Base-by-base conservation (phyloP, 768 basidiomycete species). In the Boletus insuetus region DNA sequence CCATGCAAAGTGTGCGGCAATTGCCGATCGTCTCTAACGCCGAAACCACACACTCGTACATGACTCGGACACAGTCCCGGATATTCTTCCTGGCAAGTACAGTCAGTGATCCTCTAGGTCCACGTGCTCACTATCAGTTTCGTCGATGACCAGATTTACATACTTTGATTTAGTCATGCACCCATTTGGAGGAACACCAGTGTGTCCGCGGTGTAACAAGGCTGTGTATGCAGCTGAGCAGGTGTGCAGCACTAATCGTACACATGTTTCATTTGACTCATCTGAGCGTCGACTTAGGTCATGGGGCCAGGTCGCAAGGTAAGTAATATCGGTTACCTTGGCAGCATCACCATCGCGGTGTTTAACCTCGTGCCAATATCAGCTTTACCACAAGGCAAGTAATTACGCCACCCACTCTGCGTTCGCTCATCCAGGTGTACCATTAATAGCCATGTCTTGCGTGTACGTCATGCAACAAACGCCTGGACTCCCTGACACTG, bases 241-340 rank as follows among this genome's bases (percentile, higher is more conserved):
- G 81, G 89, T 86, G 56, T 59, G 77, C 34, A 29, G 14, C 42
- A 49, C 47, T 35, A 10, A 16, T 35, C 12, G 14, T 59, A 19
- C 37, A 14, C 49, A 34, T 41, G 19, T 32, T 31, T 31, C 46
- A 44, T 39, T 51, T 17, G 22, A 49, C 46, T 55, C 38, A 58
- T 57, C 9, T 31, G 14, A 40, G 6, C 62, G 45, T 63, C 29
- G 56, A 58, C 49, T 54, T 61, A 91, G 89, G 82, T 82, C 31
- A 84, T 94, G 77, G 93, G 93, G 19, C 93, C 93, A 50, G 93
- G 89, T 22, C 82, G 93, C 68, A 93, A 88, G 83, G 93, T 91
- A 66, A 64, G 81, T 60, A 29, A 54, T 54, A 55, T 53, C 49
- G 41, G 35, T 45, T 43, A 32, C 24, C 34, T 24, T 32, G 38